Evolutionary conservation across 169 alveolate genomes (phyloP).

Genomic region (Plasmodium falciparum): DNA sequence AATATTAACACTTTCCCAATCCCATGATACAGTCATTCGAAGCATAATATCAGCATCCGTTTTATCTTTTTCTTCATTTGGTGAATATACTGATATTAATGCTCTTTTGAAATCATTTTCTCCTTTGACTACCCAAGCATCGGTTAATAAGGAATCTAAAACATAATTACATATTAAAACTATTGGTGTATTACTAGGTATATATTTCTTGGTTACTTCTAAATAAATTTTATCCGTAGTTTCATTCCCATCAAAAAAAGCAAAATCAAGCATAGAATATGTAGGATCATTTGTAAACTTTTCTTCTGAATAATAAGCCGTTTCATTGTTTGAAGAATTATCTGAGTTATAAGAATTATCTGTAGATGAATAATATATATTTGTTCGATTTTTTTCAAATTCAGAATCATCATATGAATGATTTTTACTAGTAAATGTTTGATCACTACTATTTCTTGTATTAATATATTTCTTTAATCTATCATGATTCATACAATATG

Average conservation of each 20-base stretch:
- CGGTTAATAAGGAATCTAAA: conserved; percentile 88
- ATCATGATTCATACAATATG: conserved; percentile 80
- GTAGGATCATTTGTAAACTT: conserved; percentile 15
- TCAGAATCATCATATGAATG: conserved; percentile 61
- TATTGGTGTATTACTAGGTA: conserved; percentile 82
- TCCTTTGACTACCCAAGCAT: conserved; percentile 81
- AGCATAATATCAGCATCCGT: conserved; percentile 90
- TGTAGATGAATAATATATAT: conserved; percentile 23
- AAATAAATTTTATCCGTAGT: conserved; percentile 78
- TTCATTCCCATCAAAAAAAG: conserved; percentile 87
- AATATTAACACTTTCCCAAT: conserved; percentile 72
- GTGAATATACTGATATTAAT: conserved; percentile 84
- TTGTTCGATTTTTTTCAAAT: conserved; percentile 28
- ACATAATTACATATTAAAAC: conserved; percentile 87
- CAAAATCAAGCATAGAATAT: conserved; percentile 87
- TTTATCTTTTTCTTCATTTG: conserved; percentile 89
- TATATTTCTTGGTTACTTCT: conserved; percentile 70
- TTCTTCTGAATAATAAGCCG: conserved; percentile 54
- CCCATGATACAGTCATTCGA: conserved; percentile 91
- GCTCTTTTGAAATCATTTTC: conserved; percentile 85
- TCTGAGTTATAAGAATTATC: conserved; percentile 1
- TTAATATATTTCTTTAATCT: conserved; percentile 77
- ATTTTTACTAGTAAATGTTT: conserved; percentile 51
- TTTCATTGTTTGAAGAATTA: conserved; percentile 33
- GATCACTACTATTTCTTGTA: conserved; percentile 52